Base-by-base conservation (phyloP, 352 stramenopile species). In the Pilasporangium apinafurcum region DNA sequence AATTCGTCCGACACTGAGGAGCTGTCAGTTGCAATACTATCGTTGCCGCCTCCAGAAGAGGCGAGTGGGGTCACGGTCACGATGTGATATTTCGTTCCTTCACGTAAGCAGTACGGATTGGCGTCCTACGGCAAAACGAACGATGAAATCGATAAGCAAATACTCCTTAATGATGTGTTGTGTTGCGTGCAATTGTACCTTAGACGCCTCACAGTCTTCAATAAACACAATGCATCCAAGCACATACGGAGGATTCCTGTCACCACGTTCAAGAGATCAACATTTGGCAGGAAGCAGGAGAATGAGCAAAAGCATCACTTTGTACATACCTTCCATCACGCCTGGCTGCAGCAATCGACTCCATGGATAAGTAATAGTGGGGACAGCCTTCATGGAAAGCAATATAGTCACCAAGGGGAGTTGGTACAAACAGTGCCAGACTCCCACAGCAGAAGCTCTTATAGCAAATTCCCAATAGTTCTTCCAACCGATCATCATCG, bases 381-480 rank as follows among this genome's bases (percentile, higher is more conserved):
- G 78, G 78, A 27, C 75, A 87, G 28, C 71, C 73, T 71, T 91
- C 78, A 44, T 91, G 78, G 40, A 91, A 91, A n/a, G 78, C 78
- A 61, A 91, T 88, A 48, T 83, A 91, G 51, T 91, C 75, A 12
- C 78, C 78, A 56, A 88, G 81, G 17, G 78, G 78, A 20, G 78
- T 91, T 3, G 78, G 78, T 2, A 91, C 78, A 40, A 91, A 91
- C 5, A 91, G 64, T 32, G 61, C 78, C 22, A 91, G 65, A 34
- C 75, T 84, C 1, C 78, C 78, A 30, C 62, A 77, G 3, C 62
- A 60, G 52, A 91, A 88, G 34, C 75, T 82, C 60, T 85, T 86
- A 64, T 90, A 90, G 61, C 74, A 90, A 58, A 90, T 87, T 29
- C 78, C 78, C 16, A 90, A 44, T 8, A 90, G 37, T 33, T 90